Evolutionary conservation across 169 alveolate species (phyloP).

Genomic region (Plasmodium fragile): DNA sequence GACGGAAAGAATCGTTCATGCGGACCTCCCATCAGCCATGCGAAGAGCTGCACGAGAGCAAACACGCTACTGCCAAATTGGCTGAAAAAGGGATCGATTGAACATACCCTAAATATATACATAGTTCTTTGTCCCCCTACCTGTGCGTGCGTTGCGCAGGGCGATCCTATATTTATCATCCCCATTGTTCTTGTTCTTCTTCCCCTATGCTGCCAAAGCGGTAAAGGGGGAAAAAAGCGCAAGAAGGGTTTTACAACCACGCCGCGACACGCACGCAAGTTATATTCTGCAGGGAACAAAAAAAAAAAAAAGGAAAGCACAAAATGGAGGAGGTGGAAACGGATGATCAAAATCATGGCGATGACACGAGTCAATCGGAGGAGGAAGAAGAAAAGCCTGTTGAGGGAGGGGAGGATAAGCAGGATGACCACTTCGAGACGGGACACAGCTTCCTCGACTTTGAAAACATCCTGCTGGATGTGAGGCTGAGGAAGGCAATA

Average conservation of each 20-base stretch:
- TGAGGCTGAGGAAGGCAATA: slow-evolving; percentile 62
- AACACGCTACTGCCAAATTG: background rate
- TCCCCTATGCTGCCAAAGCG: too few species aligned
- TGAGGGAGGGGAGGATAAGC: background rate
- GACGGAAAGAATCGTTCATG: background rate
- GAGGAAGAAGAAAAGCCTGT: background rate
- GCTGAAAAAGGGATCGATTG: background rate
- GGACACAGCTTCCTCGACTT: slow-evolving; percentile 24
- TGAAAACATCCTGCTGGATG: slow-evolving; percentile 57
- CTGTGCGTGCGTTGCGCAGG: background rate
- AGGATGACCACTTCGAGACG: slow-evolving; percentile 31
- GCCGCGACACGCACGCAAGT: background rate
- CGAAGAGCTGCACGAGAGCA: background rate
- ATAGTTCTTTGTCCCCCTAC: background rate
- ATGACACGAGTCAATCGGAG: background rate
- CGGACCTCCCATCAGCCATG: background rate
- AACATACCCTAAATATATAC: background rate
- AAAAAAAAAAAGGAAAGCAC: background rate
- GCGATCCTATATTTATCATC: background rate
- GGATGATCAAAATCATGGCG: background rate
- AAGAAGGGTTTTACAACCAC: background rate
- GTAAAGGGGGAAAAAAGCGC: too few species aligned
- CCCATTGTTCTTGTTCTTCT: too few species aligned
- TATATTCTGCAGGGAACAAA: background rate
- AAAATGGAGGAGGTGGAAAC: background rate